Evolutionary conservation across 495 filamentous ascomycete genomes (phyloP).

Genomic region (Penicillium lagena): DNA sequence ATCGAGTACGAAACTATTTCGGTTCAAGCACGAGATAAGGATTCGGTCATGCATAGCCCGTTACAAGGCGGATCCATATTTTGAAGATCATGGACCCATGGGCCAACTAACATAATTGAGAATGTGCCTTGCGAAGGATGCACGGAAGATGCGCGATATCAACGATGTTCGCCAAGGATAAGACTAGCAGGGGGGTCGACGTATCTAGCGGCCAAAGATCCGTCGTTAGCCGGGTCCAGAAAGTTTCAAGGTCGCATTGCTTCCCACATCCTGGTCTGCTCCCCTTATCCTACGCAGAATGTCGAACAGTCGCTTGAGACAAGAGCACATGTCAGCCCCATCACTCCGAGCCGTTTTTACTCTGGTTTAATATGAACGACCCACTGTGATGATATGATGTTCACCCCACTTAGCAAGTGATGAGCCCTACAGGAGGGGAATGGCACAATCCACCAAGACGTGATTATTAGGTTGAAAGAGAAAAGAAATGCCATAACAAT

Average conservation of each 20-base stretch:
- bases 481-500: neutral
- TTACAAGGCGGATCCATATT: too few relatives aligned
- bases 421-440: neutral
- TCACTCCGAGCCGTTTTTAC: slow-evolving; percentile 3
- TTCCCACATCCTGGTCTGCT: slow-evolving; percentile 4
- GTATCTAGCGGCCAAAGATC: slow-evolving; percentile 14
- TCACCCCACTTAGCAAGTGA: slow-evolving; percentile 12
- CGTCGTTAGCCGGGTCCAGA: slow-evolving; percentile 23
- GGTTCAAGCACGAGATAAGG: neutral
- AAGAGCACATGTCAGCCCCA: slow-evolving; percentile 15
- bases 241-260: slow-evolving; percentile 27
- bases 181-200: slow-evolving; percentile 6
- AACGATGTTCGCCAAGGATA: slow-evolving; percentile 11
- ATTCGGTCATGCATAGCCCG: too few relatives aligned
- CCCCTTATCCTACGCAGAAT: slow-evolving; percentile 3
- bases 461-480: neutral
- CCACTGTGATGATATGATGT: slow-evolving; percentile 15
- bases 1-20: neutral
- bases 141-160: neutral
- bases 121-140: too few relatives aligned
- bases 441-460: too few relatives aligned
- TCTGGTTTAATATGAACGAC: slow-evolving; percentile 2
- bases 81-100: too few relatives aligned
- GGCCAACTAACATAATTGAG: too few relatives aligned
- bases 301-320: slow-evolving; percentile 2